Evolutionary conservation across 2,329 filamentous ascomycete species (phyloP), one percentile per base, ranked within the genome.

Genomic region (Penicillium hordei): DNA sequence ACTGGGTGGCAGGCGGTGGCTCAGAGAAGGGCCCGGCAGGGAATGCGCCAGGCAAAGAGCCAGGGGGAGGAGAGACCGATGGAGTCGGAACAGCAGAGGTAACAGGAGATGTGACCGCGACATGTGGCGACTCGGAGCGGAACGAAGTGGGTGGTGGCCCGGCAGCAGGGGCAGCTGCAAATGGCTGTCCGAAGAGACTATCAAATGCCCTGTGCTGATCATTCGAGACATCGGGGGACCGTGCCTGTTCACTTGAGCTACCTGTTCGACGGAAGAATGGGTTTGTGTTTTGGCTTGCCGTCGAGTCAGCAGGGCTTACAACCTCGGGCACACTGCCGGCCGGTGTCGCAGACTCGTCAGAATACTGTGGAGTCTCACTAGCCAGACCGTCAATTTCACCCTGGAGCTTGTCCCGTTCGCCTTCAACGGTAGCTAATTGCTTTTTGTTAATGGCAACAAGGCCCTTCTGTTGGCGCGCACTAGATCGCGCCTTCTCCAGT

Each of bases 371-470:
- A 79, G 86, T 68, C 78, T 84, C 80, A 82, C 88, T 72, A 77
- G 83, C 62, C 88, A 82, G 51, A 86, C 86, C 58, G 44, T 87
- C 87, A 44, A 89, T 88, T 73, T 97, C 93, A 1, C 81, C 79
- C 78, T 92, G 93, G 39, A 96, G 80, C 79, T 91, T 93, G 60
- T 97, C 93, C 33, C 90, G 86, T 73, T 97, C 93, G 48, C 85
- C 85, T 75, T 99, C 94, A 57, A 89, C 91, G 0, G 93, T 97
- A 36, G 89, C 86, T 59, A 97, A 81, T 77, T 99, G 94, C 79
- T 99, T 99, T 82, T 95, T 97, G 79, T 97, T 97, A 78, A 99
- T 99, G 43, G 94, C 93, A 31, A 96, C 93, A 64, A 97, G 82
- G 19, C 94, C 94, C 78, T 96, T 97, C 71, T 97, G 93, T 74